Evolutionary conservation across 768 basidiomycete species (phyloP).

Genomic region (Coprinopsis strossmayeri): DNA sequence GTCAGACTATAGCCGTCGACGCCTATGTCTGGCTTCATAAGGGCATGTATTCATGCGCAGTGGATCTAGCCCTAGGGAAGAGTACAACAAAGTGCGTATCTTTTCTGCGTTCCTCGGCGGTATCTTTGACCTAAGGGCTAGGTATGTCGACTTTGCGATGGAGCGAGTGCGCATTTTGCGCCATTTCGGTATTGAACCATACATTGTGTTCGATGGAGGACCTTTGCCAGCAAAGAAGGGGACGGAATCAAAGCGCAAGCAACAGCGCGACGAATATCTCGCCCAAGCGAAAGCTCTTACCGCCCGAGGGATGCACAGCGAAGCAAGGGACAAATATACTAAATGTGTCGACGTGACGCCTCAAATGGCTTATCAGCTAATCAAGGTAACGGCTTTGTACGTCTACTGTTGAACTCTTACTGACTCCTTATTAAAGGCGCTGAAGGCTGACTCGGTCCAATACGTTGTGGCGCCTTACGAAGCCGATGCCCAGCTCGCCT

Average conservation of each 20-base stretch:
- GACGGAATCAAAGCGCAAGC: constrained; percentile 77
- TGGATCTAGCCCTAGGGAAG: constrained; percentile 83
- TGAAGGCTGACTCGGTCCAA: constrained; percentile 70
- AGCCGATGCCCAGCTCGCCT: constrained; percentile 95
- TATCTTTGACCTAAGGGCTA: constrained; percentile 21
- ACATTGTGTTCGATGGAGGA: constrained; percentile 95
- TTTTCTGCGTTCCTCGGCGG: not conserved
- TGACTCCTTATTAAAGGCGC: constrained; percentile 46
- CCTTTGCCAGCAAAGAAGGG: constrained; percentile 90
- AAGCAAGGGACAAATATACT: constrained; percentile 84
- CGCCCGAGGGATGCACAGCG: constrained; percentile 68
- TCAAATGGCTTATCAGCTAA: constrained; percentile 94
- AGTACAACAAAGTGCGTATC: constrained; percentile 68
- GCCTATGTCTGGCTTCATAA: constrained; percentile 93
- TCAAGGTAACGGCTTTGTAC: constrained; percentile 63
- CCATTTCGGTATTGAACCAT: constrained; percentile 81
- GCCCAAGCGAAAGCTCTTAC: constrained; percentile 66
- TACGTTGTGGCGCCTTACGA: constrained; percentile 98
- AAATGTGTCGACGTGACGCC: constrained; percentile 95
- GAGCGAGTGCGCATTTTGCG: constrained; percentile 80
- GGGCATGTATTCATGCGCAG: constrained; percentile 85
- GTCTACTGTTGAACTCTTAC: not conserved
- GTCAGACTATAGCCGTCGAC: constrained; percentile 86
- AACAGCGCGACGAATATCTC: constrained; percentile 70
- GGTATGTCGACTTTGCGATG: constrained; percentile 97